Percentiles rank a stretch among this genome's conserved stretches.
Evolutionary conservation across 75 land plant genomes (phyloP).

Genomic region (Picea glauca): DNA sequence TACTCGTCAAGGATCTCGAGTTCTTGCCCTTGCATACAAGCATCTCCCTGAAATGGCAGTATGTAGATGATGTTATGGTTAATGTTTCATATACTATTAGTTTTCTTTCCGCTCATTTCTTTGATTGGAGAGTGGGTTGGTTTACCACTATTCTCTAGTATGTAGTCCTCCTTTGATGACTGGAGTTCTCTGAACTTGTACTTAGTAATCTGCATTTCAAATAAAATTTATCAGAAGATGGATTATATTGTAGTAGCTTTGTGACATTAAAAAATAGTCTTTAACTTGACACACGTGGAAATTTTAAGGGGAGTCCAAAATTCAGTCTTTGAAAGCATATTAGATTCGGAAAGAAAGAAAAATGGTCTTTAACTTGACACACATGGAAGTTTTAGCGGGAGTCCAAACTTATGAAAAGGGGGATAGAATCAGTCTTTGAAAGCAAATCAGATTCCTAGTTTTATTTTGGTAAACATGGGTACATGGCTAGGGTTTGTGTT

Average conservation of each 20-base stretch:
- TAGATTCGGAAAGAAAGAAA: neutral
- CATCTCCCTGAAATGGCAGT: conserved; percentile 93
- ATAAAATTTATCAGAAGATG: neutral
- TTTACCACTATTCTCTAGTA: neutral
- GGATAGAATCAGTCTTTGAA: neutral
- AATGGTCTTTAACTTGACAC: neutral
- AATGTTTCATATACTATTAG: neutral
- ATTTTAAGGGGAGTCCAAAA: neutral
- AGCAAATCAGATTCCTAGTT: too few species aligned
- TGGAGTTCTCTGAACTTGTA: neutral
- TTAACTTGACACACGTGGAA: neutral
- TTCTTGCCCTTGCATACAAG: conserved; percentile 92
- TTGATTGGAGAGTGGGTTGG: neutral
- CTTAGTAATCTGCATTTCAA: neutral
- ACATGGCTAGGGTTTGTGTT: too few species aligned
- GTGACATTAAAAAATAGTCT: neutral
- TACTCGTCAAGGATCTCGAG: conserved; percentile 96
- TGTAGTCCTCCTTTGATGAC: neutral
- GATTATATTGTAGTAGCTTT: neutral
- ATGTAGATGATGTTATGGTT: conserved; percentile 21
- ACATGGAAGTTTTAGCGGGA: neutral
- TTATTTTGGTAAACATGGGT: too few species aligned
- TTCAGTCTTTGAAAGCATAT: neutral
- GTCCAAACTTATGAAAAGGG: neutral
- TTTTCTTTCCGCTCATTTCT: neutral